Evolutionary conservation across 1,284 basidiomycete species (phyloP).

Genomic region (Ustilago loliicola): DNA sequence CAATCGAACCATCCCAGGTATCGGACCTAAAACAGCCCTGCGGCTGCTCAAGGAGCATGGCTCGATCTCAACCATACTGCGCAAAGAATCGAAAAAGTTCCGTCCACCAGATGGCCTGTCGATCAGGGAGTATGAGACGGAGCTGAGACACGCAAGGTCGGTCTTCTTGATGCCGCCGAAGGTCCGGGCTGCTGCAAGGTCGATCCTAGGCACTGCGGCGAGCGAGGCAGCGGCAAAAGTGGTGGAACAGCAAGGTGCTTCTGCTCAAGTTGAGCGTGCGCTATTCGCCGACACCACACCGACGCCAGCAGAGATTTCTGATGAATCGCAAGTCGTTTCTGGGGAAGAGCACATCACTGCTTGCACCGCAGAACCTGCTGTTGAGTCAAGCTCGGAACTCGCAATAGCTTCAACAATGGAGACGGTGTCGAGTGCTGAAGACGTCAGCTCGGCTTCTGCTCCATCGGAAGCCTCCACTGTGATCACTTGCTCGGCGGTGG

Average conservation of each 20-base stretch:
- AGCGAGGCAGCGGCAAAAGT: slow-evolving; percentile 9
- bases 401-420: background rate
- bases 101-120: slow-evolving; percentile 57
- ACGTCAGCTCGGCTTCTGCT: background rate
- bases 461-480: background rate
- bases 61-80: slow-evolving; percentile 48
- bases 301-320: background rate
- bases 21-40: slow-evolving; percentile 57
- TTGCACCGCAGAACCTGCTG: slow-evolving; percentile 22
- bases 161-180: slow-evolving; percentile 62
- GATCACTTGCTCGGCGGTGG: background rate
- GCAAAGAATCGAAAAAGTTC: slow-evolving; percentile 37
- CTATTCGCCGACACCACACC: slow-evolving; percentile 14
- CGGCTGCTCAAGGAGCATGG: slow-evolving; percentile 57
- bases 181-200: slow-evolving; percentile 41
- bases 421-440: background rate
- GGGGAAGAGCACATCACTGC: slow-evolving; percentile 1
- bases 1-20: slow-evolving; percentile 64
- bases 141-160: slow-evolving; percentile 55
- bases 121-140: slow-evolving; percentile 55
- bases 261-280: slow-evolving; percentile 9
- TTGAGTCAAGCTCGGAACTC: background rate
- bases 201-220: slow-evolving; percentile 25
- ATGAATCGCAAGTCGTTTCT: background rate
- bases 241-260: background rate